phyloP scores from a whole-genome alignment of 1,139 yeast species.

The Hemisphaericaspora subhashii region DNA sequence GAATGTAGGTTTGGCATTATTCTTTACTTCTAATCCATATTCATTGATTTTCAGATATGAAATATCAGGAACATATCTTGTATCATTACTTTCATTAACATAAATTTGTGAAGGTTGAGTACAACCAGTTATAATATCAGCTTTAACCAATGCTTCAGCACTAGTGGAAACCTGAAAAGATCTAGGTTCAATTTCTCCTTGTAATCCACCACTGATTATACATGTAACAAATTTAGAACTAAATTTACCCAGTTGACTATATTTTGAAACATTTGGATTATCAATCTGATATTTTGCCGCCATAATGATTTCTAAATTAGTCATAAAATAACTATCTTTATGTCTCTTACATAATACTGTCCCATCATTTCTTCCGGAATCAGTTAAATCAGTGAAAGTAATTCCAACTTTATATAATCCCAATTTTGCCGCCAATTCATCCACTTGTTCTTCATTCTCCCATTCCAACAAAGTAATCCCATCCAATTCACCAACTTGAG shows the following conservation, averaged over 20 bases:
- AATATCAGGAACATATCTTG: constrained; percentile 91
- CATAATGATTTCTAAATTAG: constrained; percentile 83
- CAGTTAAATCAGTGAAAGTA: constrained; percentile 86
- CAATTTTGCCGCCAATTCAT: constrained; percentile 55
- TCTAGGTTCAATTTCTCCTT: constrained; percentile 87
- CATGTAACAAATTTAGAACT: constrained; percentile 94
- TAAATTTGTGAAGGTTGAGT: constrained; percentile 89
- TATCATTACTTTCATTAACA: constrained; percentile 67
- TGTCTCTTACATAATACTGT: constrained; percentile 91
- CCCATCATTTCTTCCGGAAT: constrained; percentile 84
- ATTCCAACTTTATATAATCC: constrained; percentile 79
- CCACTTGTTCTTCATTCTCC: constrained; percentile 57
- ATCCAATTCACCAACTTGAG: constrained; percentile 83
- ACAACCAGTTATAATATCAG: constrained; percentile 83
- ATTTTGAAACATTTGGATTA: constrained; percentile 66
- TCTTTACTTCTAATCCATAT: constrained; percentile 82
- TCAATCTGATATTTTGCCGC: constrained; percentile 76
- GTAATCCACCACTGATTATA: constrained; percentile 80
- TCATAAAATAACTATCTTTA: constrained; percentile 82
- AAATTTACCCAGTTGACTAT: constrained; percentile 64
- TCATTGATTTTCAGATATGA: constrained; percentile 84
- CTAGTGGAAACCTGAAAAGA: constrained; percentile 86
- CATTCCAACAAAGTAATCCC: constrained; percentile 70
- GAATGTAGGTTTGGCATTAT: constrained; percentile 91
- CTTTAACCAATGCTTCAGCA: constrained; percentile 86